A percentile compares a stretch with the other conserved stretches of the same genome.
These are phyloP conservation scores for Alloteropsis semialata DNA, from an alignment of 176 grass and related monocot genomes.

Conservation along the genomic window DNA sequence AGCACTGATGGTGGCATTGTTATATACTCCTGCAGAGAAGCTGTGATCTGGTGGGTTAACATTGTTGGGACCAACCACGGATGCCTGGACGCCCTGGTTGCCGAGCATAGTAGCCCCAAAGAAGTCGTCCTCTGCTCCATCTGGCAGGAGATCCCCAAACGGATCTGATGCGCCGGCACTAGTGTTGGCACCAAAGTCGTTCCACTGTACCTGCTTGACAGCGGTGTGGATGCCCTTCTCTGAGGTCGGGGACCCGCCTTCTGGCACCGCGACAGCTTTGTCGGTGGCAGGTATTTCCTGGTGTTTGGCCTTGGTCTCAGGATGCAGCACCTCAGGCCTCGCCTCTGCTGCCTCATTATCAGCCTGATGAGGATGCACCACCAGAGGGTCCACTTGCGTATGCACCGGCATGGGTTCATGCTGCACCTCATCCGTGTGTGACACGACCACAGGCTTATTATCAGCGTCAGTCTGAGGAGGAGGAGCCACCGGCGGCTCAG, in stretches of 20 bases:
- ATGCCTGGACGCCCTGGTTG: constrained; percentile 12
- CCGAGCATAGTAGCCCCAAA: background rate
- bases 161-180: background rate
- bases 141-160: constrained; percentile 22
- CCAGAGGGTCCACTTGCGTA: background rate
- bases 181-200: constrained; percentile 40
- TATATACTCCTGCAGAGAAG: background rate
- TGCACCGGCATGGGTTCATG: background rate
- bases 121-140: constrained; percentile 15
- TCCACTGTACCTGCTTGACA: constrained; percentile 92
- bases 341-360: background rate
- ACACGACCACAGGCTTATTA: background rate
- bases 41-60: background rate
- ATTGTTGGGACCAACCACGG: background rate
- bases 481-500: background rate
- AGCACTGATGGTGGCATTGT: background rate
- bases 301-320: background rate
- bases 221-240: constrained; percentile 36
- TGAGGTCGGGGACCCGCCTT: constrained; percentile 25
- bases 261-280: background rate
- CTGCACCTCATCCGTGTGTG: background rate
- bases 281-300: background rate
- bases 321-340: background rate
- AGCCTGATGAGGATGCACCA: background rate
- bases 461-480: background rate